Conservation (phyloP, 257 asterid species). For the Fraxinus anomala region DNA sequence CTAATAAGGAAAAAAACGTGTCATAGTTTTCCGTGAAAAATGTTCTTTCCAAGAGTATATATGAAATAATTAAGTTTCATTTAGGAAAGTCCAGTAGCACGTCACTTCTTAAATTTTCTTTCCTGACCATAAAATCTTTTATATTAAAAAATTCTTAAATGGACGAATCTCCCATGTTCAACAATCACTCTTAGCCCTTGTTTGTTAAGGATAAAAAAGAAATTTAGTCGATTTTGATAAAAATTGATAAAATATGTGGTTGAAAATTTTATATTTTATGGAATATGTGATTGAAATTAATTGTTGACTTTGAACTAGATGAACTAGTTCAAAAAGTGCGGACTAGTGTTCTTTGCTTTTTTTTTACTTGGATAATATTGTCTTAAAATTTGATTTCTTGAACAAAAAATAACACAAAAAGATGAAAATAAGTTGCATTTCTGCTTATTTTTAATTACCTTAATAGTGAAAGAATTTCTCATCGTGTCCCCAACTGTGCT, state of each 20-base stretch:
- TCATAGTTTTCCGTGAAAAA: slow-evolving; percentile 19
- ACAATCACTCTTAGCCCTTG: not conserved
- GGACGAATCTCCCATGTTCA: not conserved
- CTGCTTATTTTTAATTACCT: slow-evolving; percentile 47
- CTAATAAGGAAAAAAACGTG: not conserved
- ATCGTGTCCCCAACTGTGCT: slow-evolving; percentile 61
- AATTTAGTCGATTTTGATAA: too few species aligned
- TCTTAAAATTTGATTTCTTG: not conserved
- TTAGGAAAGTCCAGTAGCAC: too few species aligned
- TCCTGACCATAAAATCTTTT: too few species aligned
- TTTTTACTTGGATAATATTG: not conserved
- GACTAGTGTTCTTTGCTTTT: too few species aligned
- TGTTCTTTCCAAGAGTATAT: not conserved
- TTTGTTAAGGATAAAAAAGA: too few species aligned
- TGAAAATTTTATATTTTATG: too few species aligned
- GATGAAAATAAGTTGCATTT: not conserved
- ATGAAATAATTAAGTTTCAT: too few species aligned
- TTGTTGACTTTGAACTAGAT: too few species aligned
- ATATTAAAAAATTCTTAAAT: not conserved
- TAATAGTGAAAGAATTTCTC: slow-evolving; percentile 82
- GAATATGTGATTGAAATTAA: too few species aligned
- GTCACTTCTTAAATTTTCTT: too few species aligned
- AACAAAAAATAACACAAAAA: not conserved
- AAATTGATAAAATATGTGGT: too few species aligned
- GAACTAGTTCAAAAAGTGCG: too few species aligned